Evolutionary conservation across 805 yeast species (phyloP), one percentile per base, ranked within the genome.

Genomic region (Zygosaccharomyces bailii): DNA sequence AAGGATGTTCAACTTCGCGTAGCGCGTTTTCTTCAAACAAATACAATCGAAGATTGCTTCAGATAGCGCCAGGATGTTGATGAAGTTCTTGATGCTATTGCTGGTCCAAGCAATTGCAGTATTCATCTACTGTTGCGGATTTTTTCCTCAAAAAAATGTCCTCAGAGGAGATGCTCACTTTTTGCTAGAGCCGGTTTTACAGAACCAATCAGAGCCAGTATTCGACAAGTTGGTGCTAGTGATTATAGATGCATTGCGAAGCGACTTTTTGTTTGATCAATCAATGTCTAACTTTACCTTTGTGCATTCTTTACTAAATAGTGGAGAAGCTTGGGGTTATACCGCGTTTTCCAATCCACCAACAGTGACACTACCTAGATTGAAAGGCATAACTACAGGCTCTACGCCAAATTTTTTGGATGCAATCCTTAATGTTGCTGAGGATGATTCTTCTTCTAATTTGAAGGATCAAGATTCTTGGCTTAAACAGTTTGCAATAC

Each of bases 281-380:
- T 68, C 76, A 10, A 56, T 67, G 2, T 87, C 96, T 0, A 59
- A 76, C 6, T 86, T 93, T 85, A 33, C 57, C 0, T 79, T 76
- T 56, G 75, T 85, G 0, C 98, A 91, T 52, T 50, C 65, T 1
- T 65, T 90, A 45, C 68, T 91, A 6, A 73, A 76, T 42, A 53
- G 71, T 0, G 95, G 95, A 8, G 55, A 72, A 27, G 98, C 93
- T 0, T 57, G 90, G 39, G 96, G 96, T 0, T 90, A 80, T 63
- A 93, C 99, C 0, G 96, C 96, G 0, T 86, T 73, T 61, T 83
- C 96, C 1, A 85, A 86, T 51, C 98, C 99, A 1, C 99, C 99
- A 2, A 93, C 99, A 0, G 99, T 93, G 7, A 93, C 99, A 0
- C 69, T 93, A 30, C 99, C 99, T 0, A 75, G 99, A 47, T 70